phyloP scores from a whole-genome alignment of 164 flowering plant species.

The Saururus chinensis region DNA sequence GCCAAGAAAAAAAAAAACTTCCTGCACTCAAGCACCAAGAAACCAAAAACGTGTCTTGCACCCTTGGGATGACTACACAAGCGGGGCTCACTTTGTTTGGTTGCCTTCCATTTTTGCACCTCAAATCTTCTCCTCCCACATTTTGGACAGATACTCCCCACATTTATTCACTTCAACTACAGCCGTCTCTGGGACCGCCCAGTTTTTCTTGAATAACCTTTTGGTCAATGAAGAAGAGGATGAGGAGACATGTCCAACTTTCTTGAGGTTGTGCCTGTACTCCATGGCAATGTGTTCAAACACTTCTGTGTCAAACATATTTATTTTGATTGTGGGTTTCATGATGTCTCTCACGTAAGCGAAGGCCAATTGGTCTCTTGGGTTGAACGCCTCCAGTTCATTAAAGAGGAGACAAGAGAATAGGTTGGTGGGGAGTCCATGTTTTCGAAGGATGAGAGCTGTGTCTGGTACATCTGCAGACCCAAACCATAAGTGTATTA shows the following conservation, averaged over 20 bases:
- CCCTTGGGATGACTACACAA: too few relatives aligned
- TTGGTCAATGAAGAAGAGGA: neutral
- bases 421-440: conserved; percentile 46
- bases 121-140: conserved; percentile 44
- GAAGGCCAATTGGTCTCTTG: conserved; percentile 86
- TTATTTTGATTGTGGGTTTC: conserved; percentile 57
- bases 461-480: conserved; percentile 89
- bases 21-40: too few relatives aligned
- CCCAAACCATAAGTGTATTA: neutral
- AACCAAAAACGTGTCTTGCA: too few relatives aligned
- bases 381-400: conserved; percentile 86
- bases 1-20: too few relatives aligned
- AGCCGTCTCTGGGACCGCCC: conserved; percentile 14
- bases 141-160: conserved; percentile 32
- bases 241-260: neutral
- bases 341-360: conserved; percentile 77
- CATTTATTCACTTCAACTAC: conserved; percentile 30
- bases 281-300: conserved; percentile 72
- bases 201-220: conserved; percentile 9
- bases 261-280: conserved; percentile 71
- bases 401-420: conserved; percentile 89
- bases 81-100: neutral
- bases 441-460: conserved; percentile 77
- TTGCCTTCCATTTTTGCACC: neutral
- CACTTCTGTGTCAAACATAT: conserved; percentile 86